A percentile compares a stretch with the other conserved stretches of the same genome.
These are phyloP conservation scores for Silene uniflora DNA, from an alignment of 148 eudicot species.

Conservation along the genomic window DNA sequence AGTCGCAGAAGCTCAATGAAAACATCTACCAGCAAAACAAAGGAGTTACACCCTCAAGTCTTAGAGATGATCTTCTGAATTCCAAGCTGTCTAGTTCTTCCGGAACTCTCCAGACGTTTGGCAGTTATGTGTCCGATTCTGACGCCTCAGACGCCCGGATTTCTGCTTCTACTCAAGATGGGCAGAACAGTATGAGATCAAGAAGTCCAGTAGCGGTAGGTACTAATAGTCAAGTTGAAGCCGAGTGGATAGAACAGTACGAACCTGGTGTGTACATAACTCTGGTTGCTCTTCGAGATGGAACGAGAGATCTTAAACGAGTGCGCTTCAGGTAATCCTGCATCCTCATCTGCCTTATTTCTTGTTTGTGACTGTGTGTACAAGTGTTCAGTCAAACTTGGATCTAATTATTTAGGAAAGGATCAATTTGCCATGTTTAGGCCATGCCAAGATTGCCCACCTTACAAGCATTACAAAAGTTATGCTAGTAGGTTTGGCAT, in stretches of 20 bases:
- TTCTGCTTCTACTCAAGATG: constrained; percentile 41
- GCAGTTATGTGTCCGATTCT: constrained; percentile 44
- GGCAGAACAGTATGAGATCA: constrained; percentile 42
- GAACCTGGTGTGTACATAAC: constrained; percentile 98
- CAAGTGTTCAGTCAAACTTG: not conserved
- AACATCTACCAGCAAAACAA: constrained; percentile 35
- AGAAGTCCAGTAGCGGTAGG: constrained; percentile 33
- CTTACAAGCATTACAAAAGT: not conserved
- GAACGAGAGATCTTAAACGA: constrained; percentile 92
- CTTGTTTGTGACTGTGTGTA: not conserved
- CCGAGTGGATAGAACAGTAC: constrained; percentile 96
- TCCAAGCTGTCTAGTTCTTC: constrained; percentile 34
- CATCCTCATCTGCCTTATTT: not conserved
- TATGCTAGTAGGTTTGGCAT: not conserved
- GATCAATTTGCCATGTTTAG: not conserved
- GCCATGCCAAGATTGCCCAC: not conserved
- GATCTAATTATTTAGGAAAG: not conserved
- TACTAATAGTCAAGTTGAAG: constrained; percentile 61
- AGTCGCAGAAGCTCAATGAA: constrained; percentile 27
- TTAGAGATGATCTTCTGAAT: constrained; percentile 36
- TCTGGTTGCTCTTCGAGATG: constrained; percentile 80
- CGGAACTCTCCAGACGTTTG: constrained; percentile 31
- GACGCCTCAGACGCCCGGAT: constrained; percentile 43
- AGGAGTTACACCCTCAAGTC: constrained; percentile 30
- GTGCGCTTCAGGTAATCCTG: constrained; percentile 89